Evolutionary conservation across 2,329 filamentous ascomycete genomes (phyloP).

Genomic region (Acephala macrosclerotiorum): DNA sequence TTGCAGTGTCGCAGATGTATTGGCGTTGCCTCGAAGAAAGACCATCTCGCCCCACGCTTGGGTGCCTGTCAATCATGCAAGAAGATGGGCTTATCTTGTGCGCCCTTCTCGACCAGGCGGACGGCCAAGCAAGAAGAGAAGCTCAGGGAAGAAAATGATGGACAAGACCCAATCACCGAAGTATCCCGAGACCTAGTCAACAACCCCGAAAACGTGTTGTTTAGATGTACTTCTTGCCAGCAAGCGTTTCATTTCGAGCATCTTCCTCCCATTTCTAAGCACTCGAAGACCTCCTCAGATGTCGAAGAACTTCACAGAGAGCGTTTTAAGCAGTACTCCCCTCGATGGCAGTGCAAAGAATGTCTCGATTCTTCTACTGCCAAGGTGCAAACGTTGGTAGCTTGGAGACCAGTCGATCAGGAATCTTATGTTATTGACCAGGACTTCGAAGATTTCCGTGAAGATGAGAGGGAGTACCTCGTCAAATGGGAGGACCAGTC

Average conservation of each 20-base stretch:
- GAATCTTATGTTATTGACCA: slow-evolving; percentile 61
- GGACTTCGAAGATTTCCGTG: slow-evolving; percentile 62
- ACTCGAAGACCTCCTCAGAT: slow-evolving; percentile 47
- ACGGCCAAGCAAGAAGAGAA: slow-evolving; percentile 84
- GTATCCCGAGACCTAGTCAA: slow-evolving; percentile 73
- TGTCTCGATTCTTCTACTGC: slow-evolving; percentile 68
- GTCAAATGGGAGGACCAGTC: slow-evolving; percentile 86
- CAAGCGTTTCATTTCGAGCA: slow-evolving; percentile 87
- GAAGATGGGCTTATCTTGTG: slow-evolving; percentile 70
- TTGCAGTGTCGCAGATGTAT: slow-evolving; percentile 91
- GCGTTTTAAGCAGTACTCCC: slow-evolving; percentile 74
- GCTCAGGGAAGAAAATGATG: slow-evolving; percentile 78
- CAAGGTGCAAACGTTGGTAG: slow-evolving; percentile 81
- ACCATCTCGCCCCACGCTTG: slow-evolving; percentile 72
- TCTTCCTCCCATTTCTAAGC: slow-evolving; percentile 59
- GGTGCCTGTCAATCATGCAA: slow-evolving; percentile 77
- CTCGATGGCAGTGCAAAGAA: slow-evolving; percentile 81
- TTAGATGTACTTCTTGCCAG: slow-evolving; percentile 80
- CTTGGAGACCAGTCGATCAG: slow-evolving; percentile 79
- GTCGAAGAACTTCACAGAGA: slow-evolving; percentile 61
- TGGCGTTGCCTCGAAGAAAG: slow-evolving; percentile 71
- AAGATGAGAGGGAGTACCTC: slow-evolving; percentile 90
- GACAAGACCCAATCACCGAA: slow-evolving; percentile 75
- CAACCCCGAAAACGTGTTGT: slow-evolving; percentile 78
- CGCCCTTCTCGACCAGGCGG: slow-evolving; percentile 75